Evolutionary conservation across 2,329 filamentous ascomycete species (phyloP).

Genomic region (Ophiostoma novo-ulmi): DNA sequence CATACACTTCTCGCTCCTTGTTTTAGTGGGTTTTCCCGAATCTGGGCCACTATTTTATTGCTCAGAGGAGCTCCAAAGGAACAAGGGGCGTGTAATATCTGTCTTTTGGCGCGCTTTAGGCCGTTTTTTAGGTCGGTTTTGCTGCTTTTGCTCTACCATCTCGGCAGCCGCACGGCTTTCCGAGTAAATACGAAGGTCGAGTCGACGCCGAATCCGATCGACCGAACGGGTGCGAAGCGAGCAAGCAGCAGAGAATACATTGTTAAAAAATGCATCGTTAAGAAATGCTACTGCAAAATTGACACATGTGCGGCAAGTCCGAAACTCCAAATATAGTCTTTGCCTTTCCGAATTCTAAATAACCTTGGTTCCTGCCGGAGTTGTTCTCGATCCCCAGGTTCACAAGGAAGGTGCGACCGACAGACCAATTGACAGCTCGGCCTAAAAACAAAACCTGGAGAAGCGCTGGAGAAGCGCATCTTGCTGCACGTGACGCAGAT

Average conservation of each 20-base stretch:
- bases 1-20: neutral
- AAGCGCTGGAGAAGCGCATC: neutral
- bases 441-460: slow-evolving; percentile 1
- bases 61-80: neutral
- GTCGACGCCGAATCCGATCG: slow-evolving; percentile 26
- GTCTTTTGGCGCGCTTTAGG: neutral
- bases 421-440: neutral
- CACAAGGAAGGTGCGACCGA: slow-evolving; percentile 8
- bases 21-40: slow-evolving; percentile 10
- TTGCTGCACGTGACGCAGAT: neutral
- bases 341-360: neutral
- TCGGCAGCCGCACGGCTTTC: slow-evolving; percentile 27
- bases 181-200: slow-evolving; percentile 28
- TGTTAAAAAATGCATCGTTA: too few species aligned
- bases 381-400: neutral
- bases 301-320: neutral
- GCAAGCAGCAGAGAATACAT: too few species aligned
- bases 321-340: neutral
- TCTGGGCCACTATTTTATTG: slow-evolving; percentile 12
- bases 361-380: neutral
- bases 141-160: slow-evolving; percentile 14
- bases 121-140: neutral
- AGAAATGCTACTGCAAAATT: neutral
- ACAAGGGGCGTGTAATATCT: slow-evolving; percentile 12
- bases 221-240: slow-evolving; percentile 20